A percentile compares a stretch with the other conserved stretches of the same genome.
phyloP scores from a whole-genome alignment of 306 rosid species.

The Oxytropis ochrocephala region DNA sequence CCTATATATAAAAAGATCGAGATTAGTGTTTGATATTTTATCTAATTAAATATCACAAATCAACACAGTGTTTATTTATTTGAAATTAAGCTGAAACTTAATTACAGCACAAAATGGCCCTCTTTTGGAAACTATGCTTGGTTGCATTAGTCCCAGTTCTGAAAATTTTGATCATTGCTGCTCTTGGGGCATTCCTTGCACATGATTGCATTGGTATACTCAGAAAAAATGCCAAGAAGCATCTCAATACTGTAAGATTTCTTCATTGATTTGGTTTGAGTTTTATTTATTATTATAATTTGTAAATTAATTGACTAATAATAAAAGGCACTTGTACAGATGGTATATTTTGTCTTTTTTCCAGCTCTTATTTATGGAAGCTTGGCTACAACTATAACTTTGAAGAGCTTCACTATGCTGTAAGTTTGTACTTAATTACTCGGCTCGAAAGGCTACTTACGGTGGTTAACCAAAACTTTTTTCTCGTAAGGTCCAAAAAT shows the following conservation, averaged over 20 bases:
- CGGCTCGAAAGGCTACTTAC: too few species aligned
- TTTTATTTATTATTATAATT: too few species aligned
- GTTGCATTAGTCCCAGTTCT: conserved; percentile 25
- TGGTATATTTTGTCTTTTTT: conserved; percentile 26
- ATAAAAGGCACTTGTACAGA: background rate
- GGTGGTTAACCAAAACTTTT: too few species aligned
- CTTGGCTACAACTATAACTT: conserved; percentile 18
- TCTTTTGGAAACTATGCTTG: conserved; percentile 18
- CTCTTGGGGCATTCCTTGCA: conserved; percentile 24
- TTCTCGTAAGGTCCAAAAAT: too few species aligned
- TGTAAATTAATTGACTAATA: too few species aligned
- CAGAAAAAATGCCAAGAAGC: background rate
- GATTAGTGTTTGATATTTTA: too few species aligned
- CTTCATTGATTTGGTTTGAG: background rate
- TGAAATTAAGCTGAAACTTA: too few species aligned
- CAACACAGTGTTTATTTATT: too few species aligned
- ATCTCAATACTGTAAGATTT: conserved; percentile 26
- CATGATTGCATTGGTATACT: conserved; percentile 18
- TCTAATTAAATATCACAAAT: too few species aligned
- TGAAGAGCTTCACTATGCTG: conserved; percentile 16
- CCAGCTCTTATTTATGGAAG: conserved; percentile 30
- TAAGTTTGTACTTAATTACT: conserved; percentile 13
- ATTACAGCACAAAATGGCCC: conserved; percentile 10
- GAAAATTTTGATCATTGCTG: conserved; percentile 21
- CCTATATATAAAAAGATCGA: too few species aligned